A percentile compares a stretch with the other conserved stretches of the same genome.
phyloP scores from a whole-genome alignment of 306 rosid species.

The Crotalaria pallida region DNA sequence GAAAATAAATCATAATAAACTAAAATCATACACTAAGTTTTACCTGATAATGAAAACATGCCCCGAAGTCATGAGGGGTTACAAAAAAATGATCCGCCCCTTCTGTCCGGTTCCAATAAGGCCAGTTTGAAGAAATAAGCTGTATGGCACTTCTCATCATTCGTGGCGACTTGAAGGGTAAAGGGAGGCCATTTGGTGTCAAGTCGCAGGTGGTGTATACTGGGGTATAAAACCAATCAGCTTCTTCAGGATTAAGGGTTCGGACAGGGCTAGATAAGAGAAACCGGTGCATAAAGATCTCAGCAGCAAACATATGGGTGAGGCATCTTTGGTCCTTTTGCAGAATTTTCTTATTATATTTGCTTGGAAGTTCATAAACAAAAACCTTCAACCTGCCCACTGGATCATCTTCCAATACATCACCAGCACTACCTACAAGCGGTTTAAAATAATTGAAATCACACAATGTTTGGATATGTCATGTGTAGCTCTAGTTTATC shows the following conservation, averaged over 20 bases:
- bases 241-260: conserved; percentile 94
- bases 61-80: conserved; percentile 94
- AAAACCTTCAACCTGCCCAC: conserved; percentile 98
- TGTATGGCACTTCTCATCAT: conserved; percentile 99
- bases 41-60: conserved; percentile 98
- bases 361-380: conserved; percentile 97
- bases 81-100: conserved; percentile 97
- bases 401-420: conserved; percentile 93
- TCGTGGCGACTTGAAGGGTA: conserved; percentile 94
- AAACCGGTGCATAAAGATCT: conserved; percentile 93
- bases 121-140: conserved; percentile 96
- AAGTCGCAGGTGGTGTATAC: conserved; percentile 92
- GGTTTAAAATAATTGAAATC: conserved; percentile 6
- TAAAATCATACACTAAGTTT: background rate
- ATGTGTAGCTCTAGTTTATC: background rate
- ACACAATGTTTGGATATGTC: background rate
- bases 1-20: background rate
- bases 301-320: conserved; percentile 95
- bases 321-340: conserved; percentile 94
- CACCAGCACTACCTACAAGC: conserved; percentile 89
- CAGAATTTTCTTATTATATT: conserved; percentile 90
- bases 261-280: conserved; percentile 88
- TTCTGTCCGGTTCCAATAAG: conserved; percentile 88
- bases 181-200: conserved; percentile 94
- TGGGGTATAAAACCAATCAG: conserved; percentile 98